These are phyloP conservation scores for Citrus mangshanensis DNA, from an alignment of 345 rosid species.

Conservation along the genomic window DNA sequence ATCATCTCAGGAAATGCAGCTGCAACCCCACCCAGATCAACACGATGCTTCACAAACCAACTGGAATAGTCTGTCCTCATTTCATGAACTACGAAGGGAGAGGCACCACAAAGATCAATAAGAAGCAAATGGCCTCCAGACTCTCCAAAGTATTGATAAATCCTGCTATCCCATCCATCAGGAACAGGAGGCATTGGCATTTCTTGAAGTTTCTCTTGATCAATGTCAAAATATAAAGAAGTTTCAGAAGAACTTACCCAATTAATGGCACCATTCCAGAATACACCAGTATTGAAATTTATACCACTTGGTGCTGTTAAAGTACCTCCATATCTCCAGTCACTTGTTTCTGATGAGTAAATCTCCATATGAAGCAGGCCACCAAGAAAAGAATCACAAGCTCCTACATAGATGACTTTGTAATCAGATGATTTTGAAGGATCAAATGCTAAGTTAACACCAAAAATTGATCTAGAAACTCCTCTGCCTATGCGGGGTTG, in stretches of 20 bases:
- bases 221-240: constrained; percentile 24
- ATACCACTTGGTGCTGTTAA: neutral
- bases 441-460: constrained; percentile 40
- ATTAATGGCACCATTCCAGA: constrained; percentile 25
- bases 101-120: constrained; percentile 15
- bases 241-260: constrained; percentile 23
- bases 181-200: constrained; percentile 28
- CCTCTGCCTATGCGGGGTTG: neutral
- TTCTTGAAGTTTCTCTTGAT: constrained; percentile 23
- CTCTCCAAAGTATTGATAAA: constrained; percentile 21
- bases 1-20: constrained; percentile 34
- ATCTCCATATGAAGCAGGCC: constrained; percentile 10
- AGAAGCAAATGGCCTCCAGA: constrained; percentile 27
- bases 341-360: constrained; percentile 34
- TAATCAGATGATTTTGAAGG: constrained; percentile 35
- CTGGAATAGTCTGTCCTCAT: constrained; percentile 27
- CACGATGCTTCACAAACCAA: constrained; percentile 38
- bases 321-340: constrained; percentile 30
- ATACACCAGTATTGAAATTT: neutral
- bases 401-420: constrained; percentile 23
- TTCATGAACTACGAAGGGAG: constrained; percentile 28
- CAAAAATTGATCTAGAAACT: neutral
- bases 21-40: constrained; percentile 29
- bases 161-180: neutral
- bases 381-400: neutral